Conservation (phyloP, 257 asterid species). For the Scutellaria minor region DNA sequence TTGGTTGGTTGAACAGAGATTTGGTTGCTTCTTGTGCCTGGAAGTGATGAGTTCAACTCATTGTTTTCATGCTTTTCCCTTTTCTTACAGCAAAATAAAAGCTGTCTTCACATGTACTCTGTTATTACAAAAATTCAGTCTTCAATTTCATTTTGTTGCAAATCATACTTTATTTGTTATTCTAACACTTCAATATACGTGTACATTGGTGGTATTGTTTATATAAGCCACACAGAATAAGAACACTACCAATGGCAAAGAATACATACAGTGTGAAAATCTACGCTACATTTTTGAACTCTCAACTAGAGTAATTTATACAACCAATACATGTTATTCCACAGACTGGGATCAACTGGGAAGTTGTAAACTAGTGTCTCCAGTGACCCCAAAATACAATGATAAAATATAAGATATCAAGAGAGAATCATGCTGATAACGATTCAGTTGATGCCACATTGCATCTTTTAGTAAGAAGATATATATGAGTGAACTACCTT, state of each 20-base stretch:
- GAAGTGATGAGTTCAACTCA: constrained; percentile 45
- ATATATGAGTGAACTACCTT: neutral
- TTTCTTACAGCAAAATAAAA: constrained; percentile 30
- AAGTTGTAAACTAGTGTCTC: constrained; percentile 32
- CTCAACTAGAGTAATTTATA: constrained; percentile 38
- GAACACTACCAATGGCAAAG: constrained; percentile 23
- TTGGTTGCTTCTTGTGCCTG: constrained; percentile 93
- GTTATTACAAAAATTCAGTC: neutral
- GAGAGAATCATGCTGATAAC: constrained; percentile 26
- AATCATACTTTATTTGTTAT: too few relatives aligned
- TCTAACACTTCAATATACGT: too few relatives aligned
- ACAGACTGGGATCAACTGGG: constrained; percentile 35
- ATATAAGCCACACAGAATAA: too few relatives aligned
- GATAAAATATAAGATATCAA: neutral
- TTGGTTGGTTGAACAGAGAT: constrained; percentile 93
- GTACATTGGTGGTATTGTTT: too few relatives aligned
- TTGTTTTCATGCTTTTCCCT: constrained; percentile 10
- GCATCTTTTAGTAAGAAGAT: neutral
- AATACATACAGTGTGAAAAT: constrained; percentile 23
- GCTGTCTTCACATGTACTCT: constrained; percentile 25
- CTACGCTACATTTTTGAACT: constrained; percentile 37
- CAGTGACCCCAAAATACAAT: constrained; percentile 30
- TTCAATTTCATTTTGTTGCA: neutral
- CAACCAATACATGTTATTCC: constrained; percentile 42
- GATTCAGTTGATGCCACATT: constrained; percentile 10